Evolutionary conservation across 2,329 filamentous ascomycete genomes (phyloP).

Genomic region (Colletotrichum falcatum): DNA sequence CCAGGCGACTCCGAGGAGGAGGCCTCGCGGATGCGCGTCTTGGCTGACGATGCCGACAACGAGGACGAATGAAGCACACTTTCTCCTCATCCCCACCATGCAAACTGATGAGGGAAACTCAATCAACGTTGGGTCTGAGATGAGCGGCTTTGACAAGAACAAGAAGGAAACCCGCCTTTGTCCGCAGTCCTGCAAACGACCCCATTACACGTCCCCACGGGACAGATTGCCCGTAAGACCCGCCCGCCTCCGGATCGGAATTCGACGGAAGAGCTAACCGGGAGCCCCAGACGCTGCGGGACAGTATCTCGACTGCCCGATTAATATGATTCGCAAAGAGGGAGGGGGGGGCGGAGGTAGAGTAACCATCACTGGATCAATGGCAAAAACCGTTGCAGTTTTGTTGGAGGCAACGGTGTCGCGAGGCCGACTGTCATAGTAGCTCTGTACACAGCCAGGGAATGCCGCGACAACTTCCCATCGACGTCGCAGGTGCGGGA

Average conservation of each 20-base stretch:
- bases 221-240: slow-evolving; percentile 27
- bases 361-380: not conserved
- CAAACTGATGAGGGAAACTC: not conserved
- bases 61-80: slow-evolving; percentile 23
- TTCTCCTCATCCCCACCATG: not conserved
- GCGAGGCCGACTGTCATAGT: not conserved
- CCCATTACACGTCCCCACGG: not conserved
- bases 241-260: accelerated
- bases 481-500: not conserved
- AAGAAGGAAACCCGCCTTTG: not conserved
- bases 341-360: too few species aligned
- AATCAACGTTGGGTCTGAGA: slow-evolving; percentile 4
- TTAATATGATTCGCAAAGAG: not conserved
- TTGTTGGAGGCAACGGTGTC: not conserved
- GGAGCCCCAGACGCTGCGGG: not conserved
- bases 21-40: slow-evolving; percentile 32
- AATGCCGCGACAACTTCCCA: not conserved
- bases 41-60: slow-evolving; percentile 23
- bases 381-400: not conserved
- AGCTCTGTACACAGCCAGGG: not conserved
- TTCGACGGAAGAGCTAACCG: not conserved
- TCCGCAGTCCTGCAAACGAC: not conserved
- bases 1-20: slow-evolving; percentile 39
- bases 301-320: not conserved
- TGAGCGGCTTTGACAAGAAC: not conserved